phyloP scores from a whole-genome alignment of 2,329 filamentous ascomycete genomes.

The Gliomastix tumulicola region DNA sequence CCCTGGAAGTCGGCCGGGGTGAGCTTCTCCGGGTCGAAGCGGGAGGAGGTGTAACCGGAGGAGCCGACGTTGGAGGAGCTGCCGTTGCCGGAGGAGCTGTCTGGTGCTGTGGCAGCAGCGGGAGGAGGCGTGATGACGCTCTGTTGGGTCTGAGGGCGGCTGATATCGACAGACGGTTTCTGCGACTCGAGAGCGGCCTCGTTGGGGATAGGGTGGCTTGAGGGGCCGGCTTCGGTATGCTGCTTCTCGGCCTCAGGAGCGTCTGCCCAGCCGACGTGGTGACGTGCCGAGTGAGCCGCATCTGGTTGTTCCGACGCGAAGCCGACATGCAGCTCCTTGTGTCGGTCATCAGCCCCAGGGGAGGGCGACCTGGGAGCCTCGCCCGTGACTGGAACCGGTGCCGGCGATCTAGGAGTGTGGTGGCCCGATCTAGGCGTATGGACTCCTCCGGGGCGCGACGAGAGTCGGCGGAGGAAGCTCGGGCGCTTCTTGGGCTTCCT shows the following conservation, averaged over 20 bases:
- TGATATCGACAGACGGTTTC: no score
- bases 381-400: constrained; percentile 7
- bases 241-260: constrained; percentile 2
- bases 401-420: constrained; percentile 5
- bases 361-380: no score
- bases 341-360: no score
- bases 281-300: no score
- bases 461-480: constrained; percentile 38
- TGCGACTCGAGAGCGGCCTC: no score
- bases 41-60: no score
- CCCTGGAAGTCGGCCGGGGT: constrained; percentile 23
- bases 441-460: constrained; percentile 27
- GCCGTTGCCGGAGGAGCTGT: constrained; percentile 3
- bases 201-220: no score
- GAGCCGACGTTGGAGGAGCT: constrained; percentile 13
- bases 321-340: constrained; percentile 20
- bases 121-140: not conserved
- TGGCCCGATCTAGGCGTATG: not conserved
- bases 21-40: constrained; percentile 27
- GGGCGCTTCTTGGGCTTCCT: constrained; percentile 30
- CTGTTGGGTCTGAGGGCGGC: no score
- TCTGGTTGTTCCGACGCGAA: constrained; percentile 14
- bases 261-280: no score
- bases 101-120: not conserved
- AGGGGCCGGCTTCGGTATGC: not conserved